A percentile compares a stretch with the other conserved stretches of the same genome.
phyloP scores from a whole-genome alignment of 331 rosid species.

The Malus hybrid region DNA sequence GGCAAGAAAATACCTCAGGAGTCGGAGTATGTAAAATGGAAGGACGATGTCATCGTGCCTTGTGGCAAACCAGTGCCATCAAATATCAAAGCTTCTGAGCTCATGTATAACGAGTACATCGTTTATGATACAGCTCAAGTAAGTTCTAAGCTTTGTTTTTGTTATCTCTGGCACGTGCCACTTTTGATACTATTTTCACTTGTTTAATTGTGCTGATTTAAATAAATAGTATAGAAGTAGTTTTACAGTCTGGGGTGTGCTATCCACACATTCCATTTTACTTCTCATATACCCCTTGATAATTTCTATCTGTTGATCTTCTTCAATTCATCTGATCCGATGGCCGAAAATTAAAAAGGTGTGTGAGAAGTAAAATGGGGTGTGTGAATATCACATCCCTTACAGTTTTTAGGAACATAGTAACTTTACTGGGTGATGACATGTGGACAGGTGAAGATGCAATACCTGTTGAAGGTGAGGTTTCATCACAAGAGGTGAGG shows the following conservation, averaged over 20 bases:
- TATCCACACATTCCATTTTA: too few species aligned
- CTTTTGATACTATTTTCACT: not conserved
- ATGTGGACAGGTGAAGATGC: conserved; percentile 78
- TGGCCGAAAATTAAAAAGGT: too few species aligned
- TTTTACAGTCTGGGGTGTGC: too few species aligned
- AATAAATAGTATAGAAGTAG: too few species aligned
- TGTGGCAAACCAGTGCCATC: conserved; percentile 86
- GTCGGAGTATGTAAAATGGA: conserved; percentile 60
- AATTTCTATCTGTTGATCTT: too few species aligned
- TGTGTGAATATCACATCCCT: too few species aligned
- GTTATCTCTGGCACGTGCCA: not conserved
- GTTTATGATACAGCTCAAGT: conserved; percentile 85
- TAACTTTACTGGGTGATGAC: not conserved
- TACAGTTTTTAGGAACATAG: not conserved
- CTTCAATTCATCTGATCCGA: too few species aligned
- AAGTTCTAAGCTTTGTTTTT: conserved; percentile 28
- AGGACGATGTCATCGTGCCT: conserved; percentile 69
- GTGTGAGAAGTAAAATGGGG: too few species aligned
- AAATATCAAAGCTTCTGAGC: conserved; percentile 57
- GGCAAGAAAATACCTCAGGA: conserved; percentile 74
- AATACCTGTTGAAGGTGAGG: conserved; percentile 83
- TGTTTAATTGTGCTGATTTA: not conserved
- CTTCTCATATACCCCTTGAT: too few species aligned
- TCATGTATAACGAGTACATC: conserved; percentile 91
- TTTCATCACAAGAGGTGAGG: conserved; percentile 77